Base-by-base conservation (phyloP, 257 asterid genomes). In the Buddleja alternifolia region DNA sequence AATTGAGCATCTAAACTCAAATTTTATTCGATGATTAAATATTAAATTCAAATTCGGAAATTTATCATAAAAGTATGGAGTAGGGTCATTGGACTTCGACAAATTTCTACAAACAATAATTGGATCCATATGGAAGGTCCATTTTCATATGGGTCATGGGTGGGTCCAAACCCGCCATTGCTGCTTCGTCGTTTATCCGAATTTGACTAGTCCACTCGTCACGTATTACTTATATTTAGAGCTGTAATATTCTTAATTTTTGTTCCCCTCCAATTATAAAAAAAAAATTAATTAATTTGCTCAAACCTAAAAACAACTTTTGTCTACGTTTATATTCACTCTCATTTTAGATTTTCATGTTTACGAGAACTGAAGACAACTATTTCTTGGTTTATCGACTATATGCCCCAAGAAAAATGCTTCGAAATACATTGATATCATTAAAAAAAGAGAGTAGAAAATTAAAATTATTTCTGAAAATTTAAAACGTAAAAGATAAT, bases 51-150 rank as follows among this genome's bases (percentile, higher is more conserved):
- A 46, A 42, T 58, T 19, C 24, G 63, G 25, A 64, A 73, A 44
- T 57, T 69, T 14, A 10, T 11, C n/a, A 67, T 57, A 55, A 20
- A 58, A 69, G 52, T 51, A 44, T 2, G 21, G 37, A 29, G 76
- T 73, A 62, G 82, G 79, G 79, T 73, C 79, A n/a, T n/a, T 70
- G 40, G 25, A 45, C 53, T 17, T 56, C 40, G 75, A 71, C 47
- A 60, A 59, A 71, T 76, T 53, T 62, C 51, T 60, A 55, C 36
- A 44, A 23, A 69, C 47, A 36, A 65, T 71, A 75, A 69, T 80
- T 75, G 72, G 75, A 74, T 51, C 68, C 63, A 53, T 8, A 6
- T 60, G 72, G 63, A 58, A 59, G 60, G 81, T 76, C 81, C 72
- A 69, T n/a, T 72, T 68, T 80, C 76, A 39, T 29, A n/a, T 19